A percentile compares a stretch with the other conserved stretches of the same genome.
Conservation (phyloP, 2,329 filamentous ascomycete species). For the Colletotrichum scovillei region DNA sequence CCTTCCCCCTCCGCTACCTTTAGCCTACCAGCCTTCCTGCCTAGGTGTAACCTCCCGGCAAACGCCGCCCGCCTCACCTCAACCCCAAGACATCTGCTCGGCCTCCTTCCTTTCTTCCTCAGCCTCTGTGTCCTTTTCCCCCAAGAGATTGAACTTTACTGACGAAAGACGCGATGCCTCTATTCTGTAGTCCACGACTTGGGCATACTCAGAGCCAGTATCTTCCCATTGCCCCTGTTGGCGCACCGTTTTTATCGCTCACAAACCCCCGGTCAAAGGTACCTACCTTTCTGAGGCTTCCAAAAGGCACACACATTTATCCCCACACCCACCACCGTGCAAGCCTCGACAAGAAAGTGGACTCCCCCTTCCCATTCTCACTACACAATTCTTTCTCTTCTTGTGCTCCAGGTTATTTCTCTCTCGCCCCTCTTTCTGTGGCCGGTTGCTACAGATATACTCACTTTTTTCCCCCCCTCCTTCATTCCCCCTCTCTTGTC, state of each 20-base stretch:
- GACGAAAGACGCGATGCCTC: background rate
- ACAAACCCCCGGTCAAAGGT: slow-evolving; percentile 11
- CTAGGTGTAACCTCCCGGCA: background rate
- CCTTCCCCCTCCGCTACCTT: slow-evolving; percentile 18
- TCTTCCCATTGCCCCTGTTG: background rate
- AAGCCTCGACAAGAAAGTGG: slow-evolving; percentile 34
- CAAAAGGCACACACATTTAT: slow-evolving; percentile 23
- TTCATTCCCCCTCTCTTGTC: background rate
- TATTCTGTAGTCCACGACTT: background rate
- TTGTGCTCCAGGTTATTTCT: background rate
- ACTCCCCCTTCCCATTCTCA: slow-evolving; percentile 21
- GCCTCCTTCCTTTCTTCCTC: background rate
- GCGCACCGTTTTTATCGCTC: slow-evolving; percentile 24
- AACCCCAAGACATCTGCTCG: background rate
- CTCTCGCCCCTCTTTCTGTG: slow-evolving; percentile 2
- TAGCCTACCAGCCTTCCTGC: slow-evolving; percentile 2
- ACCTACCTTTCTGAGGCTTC: background rate
- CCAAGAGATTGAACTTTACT: background rate
- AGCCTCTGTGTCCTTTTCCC: background rate
- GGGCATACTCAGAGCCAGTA: background rate
- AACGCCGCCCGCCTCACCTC: background rate
- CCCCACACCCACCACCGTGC: slow-evolving; percentile 31
- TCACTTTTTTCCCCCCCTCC: background rate
- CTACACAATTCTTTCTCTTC: slow-evolving; percentile 34
- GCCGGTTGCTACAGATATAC: background rate